Evolutionary conservation across 106 monocot genomes (phyloP), one percentile per base, ranked within the genome.

Genomic region (Ottelia alismoides): DNA sequence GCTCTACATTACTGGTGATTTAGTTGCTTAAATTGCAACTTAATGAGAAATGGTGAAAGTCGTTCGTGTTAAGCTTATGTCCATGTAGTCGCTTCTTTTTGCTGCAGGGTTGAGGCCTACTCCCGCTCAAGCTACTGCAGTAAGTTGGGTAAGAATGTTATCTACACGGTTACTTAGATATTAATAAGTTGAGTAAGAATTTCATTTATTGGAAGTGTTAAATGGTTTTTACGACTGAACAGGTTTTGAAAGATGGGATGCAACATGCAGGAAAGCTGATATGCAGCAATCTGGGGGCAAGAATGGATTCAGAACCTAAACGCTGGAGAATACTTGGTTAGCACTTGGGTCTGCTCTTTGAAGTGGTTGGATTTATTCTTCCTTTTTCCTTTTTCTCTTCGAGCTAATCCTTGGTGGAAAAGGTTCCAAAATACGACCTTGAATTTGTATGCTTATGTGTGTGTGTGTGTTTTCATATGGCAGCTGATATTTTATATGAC

Each of bases 211-310:
- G 45, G n/a, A n/a, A n/a, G n/a, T n/a, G 45, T 63, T 47, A 31
- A 53, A 28, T 45, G 26, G 31, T 19, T 66, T 62, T 25, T 30
- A 25, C 45, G n/a, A 7, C 1, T 45, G 18, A 21, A 22, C 58
- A 98, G 96, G 73, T 98, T 48, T 51, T 98, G 43, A 90, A 98
- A 62, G 96, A 98, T 77, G 96, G 96, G 32, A 98, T 90, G 96
- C 96, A 98, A 54, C 96, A 98, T 70, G 96, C 90, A 6, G 96
- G 96, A 44, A 98, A 90, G 72, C 72, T 98, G 30, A 90, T 98
- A 30, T 89, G 89, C 61, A 98, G 96, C 61, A 65, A 70, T 63
- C 82, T 98, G 96, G 96, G 96, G 48, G 89, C 96, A 47, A 81
- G 81, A 71, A 98, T 98, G 96, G 96, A 98, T 65, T 71, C 96